A percentile compares a stretch with the other conserved stretches of the same genome.
These are phyloP conservation scores for Pseudogymnoascus pannorum DNA, from an alignment of 2,329 filamentous ascomycete species.

Conservation along the genomic window DNA sequence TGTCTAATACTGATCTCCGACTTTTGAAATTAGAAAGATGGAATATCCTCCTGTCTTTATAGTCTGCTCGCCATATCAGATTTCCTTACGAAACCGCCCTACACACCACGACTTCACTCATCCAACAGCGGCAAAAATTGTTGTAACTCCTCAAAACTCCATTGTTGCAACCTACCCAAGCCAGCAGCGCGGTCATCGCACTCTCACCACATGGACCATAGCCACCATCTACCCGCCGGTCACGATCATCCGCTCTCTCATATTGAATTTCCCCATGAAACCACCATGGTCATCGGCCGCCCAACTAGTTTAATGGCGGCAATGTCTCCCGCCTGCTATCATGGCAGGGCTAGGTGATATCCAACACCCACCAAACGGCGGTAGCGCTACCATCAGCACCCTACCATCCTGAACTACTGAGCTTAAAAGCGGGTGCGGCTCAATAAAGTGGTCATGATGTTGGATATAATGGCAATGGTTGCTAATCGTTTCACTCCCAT, in stretches of 20 bases:
- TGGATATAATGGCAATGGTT: no score
- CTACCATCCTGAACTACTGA: not conserved
- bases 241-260: not conserved
- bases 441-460: no score
- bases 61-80: not conserved
- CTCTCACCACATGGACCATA: not conserved
- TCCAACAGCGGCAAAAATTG: not conserved
- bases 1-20: not conserved
- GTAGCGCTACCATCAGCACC: not conserved
- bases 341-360: not conserved
- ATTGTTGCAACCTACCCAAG: no score
- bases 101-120: no score
- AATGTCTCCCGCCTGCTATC: not conserved
- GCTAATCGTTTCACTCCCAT: no score
- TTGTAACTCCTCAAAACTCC: not conserved
- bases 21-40: not conserved
- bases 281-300: not conserved
- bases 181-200: not conserved
- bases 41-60: not conserved
- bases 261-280: not conserved
- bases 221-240: not conserved
- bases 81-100: not conserved
- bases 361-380: not conserved
- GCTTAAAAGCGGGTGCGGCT: no score
- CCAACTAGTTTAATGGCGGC: not conserved